Base-by-base conservation (phyloP, 805 yeast genomes). In the Pichia nakasei region DNA sequence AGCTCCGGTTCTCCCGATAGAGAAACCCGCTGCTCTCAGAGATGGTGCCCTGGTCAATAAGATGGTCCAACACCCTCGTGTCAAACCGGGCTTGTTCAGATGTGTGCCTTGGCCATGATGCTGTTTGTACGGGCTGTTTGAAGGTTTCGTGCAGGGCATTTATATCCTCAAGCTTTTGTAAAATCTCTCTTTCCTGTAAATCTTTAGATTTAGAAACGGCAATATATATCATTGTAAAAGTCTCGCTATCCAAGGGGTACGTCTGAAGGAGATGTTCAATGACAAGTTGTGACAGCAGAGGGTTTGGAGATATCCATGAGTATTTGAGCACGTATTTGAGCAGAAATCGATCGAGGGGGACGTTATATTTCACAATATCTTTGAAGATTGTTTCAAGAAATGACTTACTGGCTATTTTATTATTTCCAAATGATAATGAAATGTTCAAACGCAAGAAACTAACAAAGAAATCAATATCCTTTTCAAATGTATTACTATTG, bases 271-370 rank as follows among this genome's bases (percentile, higher is more conserved):
- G 2, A 12, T 37, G 21, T 4, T 13, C 15, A 12, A 26, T 19
- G 6, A 41, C 9, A 8, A 37, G 4, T 15, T 31, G 20, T 4
- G 37, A 24, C 22, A 45, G 12, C 13, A 26, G 35, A 4, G 7
- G 6, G 9, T 45, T 36, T 9, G 18, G 6, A 1, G 18, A 20
- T 3, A 34, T 8, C 32, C 39, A 37, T 20, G 44, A 37, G 13
- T 27, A 46, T 34, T 49, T 49, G 1, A 49, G 22, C 2, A 49
- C 13, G 11, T 46, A 37, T 33, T 42, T 42, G 2, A 44, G 17
- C 24, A 49, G 12, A 11, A 34, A 39, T 35, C 52, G 39, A 20
- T 49, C 47, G 3, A 43, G 35, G 21, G 32, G 6, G 3, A 42
- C 13, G 9, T 37, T 31, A 12, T 12, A 13, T 8, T 42, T 21